Evolutionary conservation across 768 basidiomycete genomes (phyloP), one percentile per base, ranked within the genome.

Genomic region (Cytidiella melzeri): DNA sequence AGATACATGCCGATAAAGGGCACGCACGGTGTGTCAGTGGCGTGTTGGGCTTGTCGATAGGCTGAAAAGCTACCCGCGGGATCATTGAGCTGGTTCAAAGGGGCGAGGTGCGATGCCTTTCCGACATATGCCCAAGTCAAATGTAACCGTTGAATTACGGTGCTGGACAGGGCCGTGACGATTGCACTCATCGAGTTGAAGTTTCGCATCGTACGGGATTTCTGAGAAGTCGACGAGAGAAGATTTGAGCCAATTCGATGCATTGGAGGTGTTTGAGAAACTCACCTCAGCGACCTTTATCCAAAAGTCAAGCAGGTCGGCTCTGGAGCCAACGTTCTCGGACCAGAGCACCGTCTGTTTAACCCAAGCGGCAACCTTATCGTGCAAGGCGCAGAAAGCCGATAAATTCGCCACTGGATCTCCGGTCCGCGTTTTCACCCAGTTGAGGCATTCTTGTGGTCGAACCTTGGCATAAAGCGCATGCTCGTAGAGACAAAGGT

Each of bases 281-380:
- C 76, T 57, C 56, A 86, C 87, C 75, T 89, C 84, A 6, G 87
- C 84, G 18, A 87, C 82, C 59, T 77, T 82, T 55, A 88, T 81
- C 86, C 86, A 89, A 58, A 81, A 77, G 51, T 86, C 83, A 30
- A 86, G 66, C 13, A 72, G 75, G 47, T 81, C 74, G 6, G 80
- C 75, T 39, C 84, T 69, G 57, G 73, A 79, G 12, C 70, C 71
- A 48, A 81, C 63, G 4, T 66, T 66, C 6, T 81, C 75, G 43
- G 71, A 68, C 43, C 64, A 73, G 30, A 89, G 62, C 36, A 87
- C 72, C 58, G 79, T 85, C 28, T 64, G 64, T 59, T 80, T 83
- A 18, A 88, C 83, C 84, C 85, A 89, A 12, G 71, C 64, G 26
- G 73, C 75, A 26, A 89, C 64, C 56, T 75, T 76, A 57, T 86